A percentile compares a stretch with the other conserved stretches of the same genome.
phyloP scores from a whole-genome alignment of 78 protist genomes.

The Speleostelium caveatum region DNA sequence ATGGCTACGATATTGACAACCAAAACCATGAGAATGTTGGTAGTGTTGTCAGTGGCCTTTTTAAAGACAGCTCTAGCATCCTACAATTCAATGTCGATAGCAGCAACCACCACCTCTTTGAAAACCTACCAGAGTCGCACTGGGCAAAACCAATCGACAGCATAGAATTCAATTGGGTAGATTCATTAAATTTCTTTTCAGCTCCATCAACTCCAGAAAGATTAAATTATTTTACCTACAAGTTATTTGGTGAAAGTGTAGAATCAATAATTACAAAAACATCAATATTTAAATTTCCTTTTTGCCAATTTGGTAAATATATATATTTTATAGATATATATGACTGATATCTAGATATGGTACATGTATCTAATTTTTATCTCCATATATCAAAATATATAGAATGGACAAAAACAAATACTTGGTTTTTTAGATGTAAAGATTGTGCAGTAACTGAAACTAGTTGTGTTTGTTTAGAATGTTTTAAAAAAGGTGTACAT shows the following conservation, averaged over 20 bases:
- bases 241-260: too few relatives aligned
- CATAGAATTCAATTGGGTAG: too few relatives aligned
- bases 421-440: slow-evolving; percentile 71
- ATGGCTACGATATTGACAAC: too few relatives aligned
- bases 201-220: too few relatives aligned
- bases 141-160: too few relatives aligned
- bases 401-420: slow-evolving; percentile 73
- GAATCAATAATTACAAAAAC: neutral
- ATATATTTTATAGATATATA: neutral
- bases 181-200: too few relatives aligned
- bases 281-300: slow-evolving; percentile 29
- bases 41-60: too few relatives aligned
- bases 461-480: slow-evolving; percentile 41
- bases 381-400: neutral
- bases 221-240: too few relatives aligned
- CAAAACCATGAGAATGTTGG: too few relatives aligned
- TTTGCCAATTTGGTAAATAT: slow-evolving; percentile 62
- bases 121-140: neutral
- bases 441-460: slow-evolving; percentile 66
- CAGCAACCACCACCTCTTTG: neutral
- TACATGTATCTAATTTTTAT: neutral
- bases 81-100: slow-evolving; percentile 1
- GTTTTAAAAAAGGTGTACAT: slow-evolving; percentile 54
- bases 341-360: neutral
- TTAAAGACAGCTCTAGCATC: too few relatives aligned